Evolutionary conservation across 108 stramenopile genomes (phyloP).

Genomic region (Heterococcus sp.): DNA sequence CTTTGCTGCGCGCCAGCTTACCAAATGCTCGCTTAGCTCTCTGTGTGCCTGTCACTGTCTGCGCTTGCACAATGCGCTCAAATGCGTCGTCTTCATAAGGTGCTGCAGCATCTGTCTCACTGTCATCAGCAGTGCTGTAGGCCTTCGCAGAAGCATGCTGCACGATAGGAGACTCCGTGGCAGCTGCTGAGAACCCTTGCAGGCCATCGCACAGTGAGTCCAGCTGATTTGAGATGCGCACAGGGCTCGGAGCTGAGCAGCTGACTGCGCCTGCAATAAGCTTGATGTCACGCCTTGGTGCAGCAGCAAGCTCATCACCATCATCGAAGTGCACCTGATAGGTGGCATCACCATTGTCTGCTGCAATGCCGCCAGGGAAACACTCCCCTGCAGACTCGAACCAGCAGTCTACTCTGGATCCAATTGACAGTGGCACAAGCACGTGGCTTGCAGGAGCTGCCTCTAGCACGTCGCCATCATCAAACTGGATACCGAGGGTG

Average conservation of each 20-base stretch:
- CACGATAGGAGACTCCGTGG: too few relatives aligned
- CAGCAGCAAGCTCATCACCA: slow-evolving; percentile 19
- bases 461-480: slow-evolving; percentile 29
- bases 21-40: too few relatives aligned
- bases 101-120: too few relatives aligned
- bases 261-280: too few relatives aligned
- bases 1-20: too few relatives aligned
- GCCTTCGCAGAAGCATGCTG: too few relatives aligned
- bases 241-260: not conserved
- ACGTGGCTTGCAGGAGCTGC: slow-evolving; percentile 15
- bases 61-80: too few relatives aligned
- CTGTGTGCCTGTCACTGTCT: too few relatives aligned
- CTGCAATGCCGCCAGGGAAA: slow-evolving; percentile 5
- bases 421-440: slow-evolving; percentile 11
- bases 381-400: slow-evolving; percentile 15
- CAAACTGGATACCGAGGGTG: slow-evolving; percentile 4
- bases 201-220: not conserved
- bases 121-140: too few relatives aligned
- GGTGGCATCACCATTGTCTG: slow-evolving; percentile 37
- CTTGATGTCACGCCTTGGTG: slow-evolving; percentile 21
- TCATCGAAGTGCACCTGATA: slow-evolving; percentile 34
- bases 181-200: too few relatives aligned
- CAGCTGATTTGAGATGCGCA: not conserved
- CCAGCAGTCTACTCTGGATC: slow-evolving; percentile 10
- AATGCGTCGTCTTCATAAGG: too few relatives aligned